These are phyloP conservation scores for Didymella arachidicola DNA, from an alignment of 2,329 filamentous ascomycete genomes.

Conservation along the genomic window DNA sequence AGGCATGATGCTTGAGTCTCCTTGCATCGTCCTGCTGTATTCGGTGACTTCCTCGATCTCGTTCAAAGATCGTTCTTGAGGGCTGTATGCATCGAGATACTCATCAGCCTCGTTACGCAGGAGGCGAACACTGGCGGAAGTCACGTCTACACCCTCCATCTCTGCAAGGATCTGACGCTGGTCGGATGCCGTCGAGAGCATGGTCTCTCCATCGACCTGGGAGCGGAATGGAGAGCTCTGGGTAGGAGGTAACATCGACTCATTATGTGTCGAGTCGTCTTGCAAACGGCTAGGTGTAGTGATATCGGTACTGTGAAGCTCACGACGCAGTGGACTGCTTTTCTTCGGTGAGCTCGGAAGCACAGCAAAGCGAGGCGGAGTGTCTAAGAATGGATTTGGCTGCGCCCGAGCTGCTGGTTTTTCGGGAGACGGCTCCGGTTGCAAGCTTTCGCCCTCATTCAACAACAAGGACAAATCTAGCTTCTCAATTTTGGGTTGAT, in stretches of 20 bases:
- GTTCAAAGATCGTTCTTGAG: constrained; percentile 42
- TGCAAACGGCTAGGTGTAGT: constrained; percentile 31
- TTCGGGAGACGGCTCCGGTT: constrained; percentile 38
- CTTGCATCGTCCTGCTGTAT: constrained; percentile 35
- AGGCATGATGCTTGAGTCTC: constrained; percentile 25
- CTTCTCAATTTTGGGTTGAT: constrained; percentile 36
- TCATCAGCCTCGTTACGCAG: constrained; percentile 46
- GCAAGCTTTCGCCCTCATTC: constrained; percentile 42
- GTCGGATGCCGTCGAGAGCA: constrained; percentile 41
- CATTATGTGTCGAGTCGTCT: constrained; percentile 41
- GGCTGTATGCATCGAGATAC: constrained; percentile 45
- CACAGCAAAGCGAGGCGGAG: constrained; percentile 41
- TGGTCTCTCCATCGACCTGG: constrained; percentile 37
- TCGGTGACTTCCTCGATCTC: constrained; percentile 49
- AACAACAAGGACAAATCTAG: constrained; percentile 44
- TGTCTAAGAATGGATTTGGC: constrained; percentile 43
- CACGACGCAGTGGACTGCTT: constrained; percentile 46
- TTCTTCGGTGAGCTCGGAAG: constrained; percentile 41
- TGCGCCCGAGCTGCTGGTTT: constrained; percentile 29
- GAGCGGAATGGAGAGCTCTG: constrained; percentile 48
- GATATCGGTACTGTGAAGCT: constrained; percentile 39
- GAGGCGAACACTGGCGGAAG: constrained; percentile 38
- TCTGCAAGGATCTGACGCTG: constrained; percentile 42
- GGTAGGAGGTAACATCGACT: constrained; percentile 40
- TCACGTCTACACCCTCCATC: constrained; percentile 39